phyloP scores from a whole-genome alignment of 805 yeast species.

The Starmerella stigmatis region DNA sequence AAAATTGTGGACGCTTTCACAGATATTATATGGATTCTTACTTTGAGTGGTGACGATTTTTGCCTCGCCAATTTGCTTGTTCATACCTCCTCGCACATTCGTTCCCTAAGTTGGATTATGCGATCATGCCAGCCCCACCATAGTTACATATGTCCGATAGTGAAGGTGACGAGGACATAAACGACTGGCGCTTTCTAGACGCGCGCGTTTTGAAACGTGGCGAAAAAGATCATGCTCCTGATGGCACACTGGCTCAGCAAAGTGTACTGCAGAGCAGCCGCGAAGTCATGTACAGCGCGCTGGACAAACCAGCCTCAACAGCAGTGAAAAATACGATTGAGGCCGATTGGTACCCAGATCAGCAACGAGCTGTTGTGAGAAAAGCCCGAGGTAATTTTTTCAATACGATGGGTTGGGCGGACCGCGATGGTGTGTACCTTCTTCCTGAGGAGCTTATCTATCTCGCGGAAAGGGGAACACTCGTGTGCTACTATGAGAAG shows the following conservation, averaged over 20 bases:
- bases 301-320: slow-evolving; percentile 33
- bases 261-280: slow-evolving; percentile 43
- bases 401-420: slow-evolving; percentile 58
- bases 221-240: slow-evolving; percentile 78
- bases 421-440: slow-evolving; percentile 43
- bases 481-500: slow-evolving; percentile 35
- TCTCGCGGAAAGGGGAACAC: slow-evolving; percentile 68
- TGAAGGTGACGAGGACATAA: slow-evolving; percentile 33
- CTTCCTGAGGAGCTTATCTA: slow-evolving; percentile 62
- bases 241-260: slow-evolving; percentile 50
- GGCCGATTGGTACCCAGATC: slow-evolving; percentile 39
- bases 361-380: slow-evolving; percentile 33
- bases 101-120: background rate
- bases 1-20: too few species aligned
- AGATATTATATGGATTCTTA: too few species aligned
- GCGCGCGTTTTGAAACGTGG: slow-evolving; percentile 45
- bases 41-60: too few species aligned
- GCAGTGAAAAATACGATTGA: slow-evolving; percentile 40
- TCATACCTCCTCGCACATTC: too few species aligned
- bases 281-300: slow-evolving; percentile 61
- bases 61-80: too few species aligned
- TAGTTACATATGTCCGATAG: slow-evolving; percentile 7
- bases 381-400: slow-evolving; percentile 64
- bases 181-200: slow-evolving; percentile 31
- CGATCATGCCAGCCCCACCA: background rate